These are phyloP conservation scores for Tuber umbilicatum DNA, from an alignment of 495 filamentous ascomycete genomes.

Conservation along the genomic window DNA sequence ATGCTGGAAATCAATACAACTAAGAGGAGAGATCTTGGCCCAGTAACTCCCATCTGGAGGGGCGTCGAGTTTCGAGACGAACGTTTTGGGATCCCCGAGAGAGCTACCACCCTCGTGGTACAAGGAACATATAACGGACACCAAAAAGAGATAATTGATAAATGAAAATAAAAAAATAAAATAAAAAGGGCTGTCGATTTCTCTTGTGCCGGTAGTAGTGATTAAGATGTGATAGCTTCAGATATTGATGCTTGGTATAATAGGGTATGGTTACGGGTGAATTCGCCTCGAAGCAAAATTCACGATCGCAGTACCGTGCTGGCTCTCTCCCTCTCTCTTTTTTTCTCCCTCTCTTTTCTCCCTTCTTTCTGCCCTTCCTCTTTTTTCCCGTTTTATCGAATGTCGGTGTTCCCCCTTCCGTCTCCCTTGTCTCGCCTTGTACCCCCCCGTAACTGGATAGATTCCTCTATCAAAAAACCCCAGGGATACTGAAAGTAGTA, in stretches of 20 bases:
- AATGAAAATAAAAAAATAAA: not conserved
- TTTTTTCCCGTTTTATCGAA: conserved; percentile 22
- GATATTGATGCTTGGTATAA: not conserved
- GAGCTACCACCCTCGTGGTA: conserved; percentile 28
- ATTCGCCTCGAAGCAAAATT: not conserved
- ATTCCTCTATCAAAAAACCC: not conserved
- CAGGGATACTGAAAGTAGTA: conserved; percentile 1
- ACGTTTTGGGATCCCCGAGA: conserved; percentile 28
- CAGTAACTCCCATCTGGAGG: conserved; percentile 27
- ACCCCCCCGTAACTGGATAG: not conserved
- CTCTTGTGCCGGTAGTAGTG: not conserved
- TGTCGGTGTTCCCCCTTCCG: conserved; percentile 16
- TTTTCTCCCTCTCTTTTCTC: not conserved
- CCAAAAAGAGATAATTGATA: not conserved
- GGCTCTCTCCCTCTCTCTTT: conserved; percentile 20
- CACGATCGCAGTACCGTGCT: conserved; percentile 23
- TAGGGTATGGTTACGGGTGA: not conserved
- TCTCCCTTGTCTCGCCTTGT: conserved; percentile 8
- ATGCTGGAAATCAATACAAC: conserved; percentile 26
- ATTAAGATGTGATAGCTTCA: not conserved
- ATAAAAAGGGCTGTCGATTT: not conserved
- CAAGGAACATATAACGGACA: conserved; percentile 32
- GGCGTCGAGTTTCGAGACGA: conserved; percentile 32
- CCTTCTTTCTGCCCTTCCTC: conserved; percentile 11
- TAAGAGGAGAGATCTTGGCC: conserved; percentile 30